Base-by-base conservation (phyloP, 257 asterid species). In the Scutellaria baicalensis region DNA sequence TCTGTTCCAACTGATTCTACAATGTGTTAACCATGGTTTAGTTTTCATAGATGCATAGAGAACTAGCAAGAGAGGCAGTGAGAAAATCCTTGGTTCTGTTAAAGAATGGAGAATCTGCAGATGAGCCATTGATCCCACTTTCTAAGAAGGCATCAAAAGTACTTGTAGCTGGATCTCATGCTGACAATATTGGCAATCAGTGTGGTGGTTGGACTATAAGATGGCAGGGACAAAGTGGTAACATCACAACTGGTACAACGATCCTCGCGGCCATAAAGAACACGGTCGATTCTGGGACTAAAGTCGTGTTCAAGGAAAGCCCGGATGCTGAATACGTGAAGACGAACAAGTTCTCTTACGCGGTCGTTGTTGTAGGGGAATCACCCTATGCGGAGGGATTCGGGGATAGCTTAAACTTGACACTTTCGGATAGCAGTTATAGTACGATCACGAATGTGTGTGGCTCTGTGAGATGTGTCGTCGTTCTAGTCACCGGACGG, bases 121-220 rank as follows among this genome's bases (percentile, higher is more conserved):
- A 77, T 16, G 43, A 59, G 67, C 79, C 87, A 2, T 21, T 79
- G 59, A n/a, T 83, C 43, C 87, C 84, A 1, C 84, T 83, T 59
- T 75, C 78, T 5, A 83, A 71, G 71, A 79, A 60, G 57, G 72
- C 84, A 35, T 58, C 68, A 20, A 83, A 65, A 59, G 38, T 83
- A 5, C 83, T 83, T 13, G 78, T 83, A 10, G 79, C 87, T 11
- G 87, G 84, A 8, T 66, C 75, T 18, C 87, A 82, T 33, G 84
- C 82, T 33, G 10, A 82, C 71, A 38, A 79, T 56, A 74, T 83
- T 2, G 84, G 87, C 43, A 62, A 83, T 77, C 87, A 79, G 21
- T 83, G 87, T 20, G 84, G 87, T 10, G 87, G 87, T 1, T 83
- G 83, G 87, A 83, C 87, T n/a, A 77, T 83, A 23, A 59, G 77